Evolutionary conservation across 805 yeast species (phyloP).

Genomic region (Spathaspora arborariae): DNA sequence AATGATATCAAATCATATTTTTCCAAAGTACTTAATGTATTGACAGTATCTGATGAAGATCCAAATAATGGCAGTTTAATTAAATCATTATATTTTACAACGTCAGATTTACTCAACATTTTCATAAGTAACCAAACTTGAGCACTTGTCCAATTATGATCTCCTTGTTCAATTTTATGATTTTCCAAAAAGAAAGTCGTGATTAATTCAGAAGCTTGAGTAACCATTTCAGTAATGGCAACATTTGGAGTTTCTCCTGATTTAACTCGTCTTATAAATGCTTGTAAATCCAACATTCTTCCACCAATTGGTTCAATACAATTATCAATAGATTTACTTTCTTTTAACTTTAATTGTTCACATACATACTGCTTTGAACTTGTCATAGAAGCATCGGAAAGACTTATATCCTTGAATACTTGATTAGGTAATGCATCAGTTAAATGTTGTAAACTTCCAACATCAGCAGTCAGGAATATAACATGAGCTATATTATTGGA

Average conservation of each 20-base stretch:
- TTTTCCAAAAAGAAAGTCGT: conserved; percentile 65
- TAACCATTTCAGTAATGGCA: conserved; percentile 76
- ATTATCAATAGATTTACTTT: conserved; percentile 40
- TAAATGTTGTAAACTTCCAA: conserved; percentile 67
- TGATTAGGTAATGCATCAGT: conserved; percentile 78
- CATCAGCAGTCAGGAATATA: conserved; percentile 79
- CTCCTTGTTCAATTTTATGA: conserved; percentile 16
- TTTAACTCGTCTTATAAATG: conserved; percentile 80
- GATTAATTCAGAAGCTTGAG: conserved; percentile 83
- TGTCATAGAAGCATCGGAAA: conserved; percentile 75
- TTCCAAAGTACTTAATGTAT: conserved; percentile 66
- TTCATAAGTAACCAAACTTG: conserved; percentile 88
- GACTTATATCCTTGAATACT: conserved; percentile 68
- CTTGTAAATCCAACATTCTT: conserved; percentile 88
- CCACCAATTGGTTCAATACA: conserved; percentile 84
- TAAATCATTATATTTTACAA: conserved; percentile 48
- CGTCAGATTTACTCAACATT: conserved; percentile 47
- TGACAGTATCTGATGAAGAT: conserved; percentile 42
- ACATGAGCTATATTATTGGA: conserved; percentile 86
- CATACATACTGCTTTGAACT: conserved; percentile 71
- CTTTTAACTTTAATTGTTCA: conserved; percentile 41
- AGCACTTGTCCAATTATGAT: conserved; percentile 59
- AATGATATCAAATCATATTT: conserved; percentile 72
- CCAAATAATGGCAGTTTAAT: conserved; percentile 58
- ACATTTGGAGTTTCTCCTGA: conserved; percentile 80